Conservation (phyloP, 2,329 filamentous ascomycete species). For the Grosmannia huntii region DNA sequence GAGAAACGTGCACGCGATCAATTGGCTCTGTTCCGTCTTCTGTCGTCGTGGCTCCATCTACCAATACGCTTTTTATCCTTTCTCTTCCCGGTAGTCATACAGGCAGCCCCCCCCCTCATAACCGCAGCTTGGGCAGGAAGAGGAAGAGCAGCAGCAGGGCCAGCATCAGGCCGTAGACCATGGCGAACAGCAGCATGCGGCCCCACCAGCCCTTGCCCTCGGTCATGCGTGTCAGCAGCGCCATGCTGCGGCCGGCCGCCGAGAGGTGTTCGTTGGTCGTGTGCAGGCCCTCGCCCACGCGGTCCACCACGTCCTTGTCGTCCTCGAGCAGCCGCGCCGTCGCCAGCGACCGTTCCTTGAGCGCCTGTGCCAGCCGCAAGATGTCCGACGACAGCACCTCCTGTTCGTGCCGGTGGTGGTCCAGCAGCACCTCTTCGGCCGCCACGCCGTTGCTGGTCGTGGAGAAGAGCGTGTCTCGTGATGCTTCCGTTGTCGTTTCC, state of each 20-base stretch:
- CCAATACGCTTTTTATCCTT: background rate
- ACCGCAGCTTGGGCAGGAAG: constrained; percentile 75
- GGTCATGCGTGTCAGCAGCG: constrained; percentile 61
- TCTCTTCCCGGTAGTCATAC: background rate
- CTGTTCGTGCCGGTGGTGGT: constrained; percentile 69
- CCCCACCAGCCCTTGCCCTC: constrained; percentile 85
- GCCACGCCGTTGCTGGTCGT: constrained; percentile 21
- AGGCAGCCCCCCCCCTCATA: constrained; percentile 32
- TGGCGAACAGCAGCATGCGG: constrained; percentile 68
- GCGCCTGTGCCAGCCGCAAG: constrained; percentile 62
- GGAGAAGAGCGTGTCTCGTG: constrained; percentile 19
- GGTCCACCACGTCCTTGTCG: constrained; percentile 57
- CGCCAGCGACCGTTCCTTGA: constrained; percentile 61
- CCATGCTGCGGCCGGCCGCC: constrained; percentile 64
- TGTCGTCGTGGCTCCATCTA: background rate
- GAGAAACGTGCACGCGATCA: no score
- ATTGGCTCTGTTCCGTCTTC: no score
- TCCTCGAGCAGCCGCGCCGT: constrained; percentile 61
- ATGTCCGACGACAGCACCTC: constrained; percentile 71
- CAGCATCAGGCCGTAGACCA: constrained; percentile 76
- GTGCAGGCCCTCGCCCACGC: constrained; percentile 63
- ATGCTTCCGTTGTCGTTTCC: constrained; percentile 16
- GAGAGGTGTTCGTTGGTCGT: constrained; percentile 66
- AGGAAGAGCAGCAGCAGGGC: constrained; percentile 68
- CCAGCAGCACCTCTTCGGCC: constrained; percentile 58